These are phyloP conservation scores for Fomitopsis serialis DNA, from an alignment of 768 basidiomycete genomes.

Conservation along the genomic window DNA sequence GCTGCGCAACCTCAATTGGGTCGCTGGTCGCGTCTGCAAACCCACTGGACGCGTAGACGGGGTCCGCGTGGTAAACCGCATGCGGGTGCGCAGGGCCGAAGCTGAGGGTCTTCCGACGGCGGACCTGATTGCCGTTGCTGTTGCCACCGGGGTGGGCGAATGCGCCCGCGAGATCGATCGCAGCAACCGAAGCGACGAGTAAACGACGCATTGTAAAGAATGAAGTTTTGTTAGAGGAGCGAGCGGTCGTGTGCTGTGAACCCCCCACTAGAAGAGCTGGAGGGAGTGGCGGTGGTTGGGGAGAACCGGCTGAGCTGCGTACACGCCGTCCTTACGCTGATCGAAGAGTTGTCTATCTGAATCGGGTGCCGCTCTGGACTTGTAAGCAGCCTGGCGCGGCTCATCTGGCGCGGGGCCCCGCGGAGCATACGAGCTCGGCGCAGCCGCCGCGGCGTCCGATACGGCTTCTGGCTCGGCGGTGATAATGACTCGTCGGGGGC, in stretches of 20 bases:
- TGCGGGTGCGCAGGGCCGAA: slow-evolving; percentile 85
- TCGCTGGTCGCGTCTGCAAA: slow-evolving; percentile 23
- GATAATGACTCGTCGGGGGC: too few relatives aligned
- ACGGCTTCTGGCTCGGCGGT: too few relatives aligned
- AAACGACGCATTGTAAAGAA: slow-evolving; percentile 52
- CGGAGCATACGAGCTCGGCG: too few relatives aligned
- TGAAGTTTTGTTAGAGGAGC: not conserved
- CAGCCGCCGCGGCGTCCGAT: too few relatives aligned
- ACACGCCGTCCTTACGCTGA: slow-evolving; percentile 11
- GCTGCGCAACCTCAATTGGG: slow-evolving; percentile 56
- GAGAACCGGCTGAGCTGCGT: slow-evolving; percentile 6
- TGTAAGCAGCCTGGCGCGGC: too few relatives aligned
- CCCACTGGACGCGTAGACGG: slow-evolving; percentile 29
- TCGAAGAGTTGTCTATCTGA: too few relatives aligned
- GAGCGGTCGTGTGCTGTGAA: slow-evolving; percentile 8
- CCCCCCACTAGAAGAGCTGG: not conserved
- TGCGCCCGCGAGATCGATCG: slow-evolving; percentile 56
- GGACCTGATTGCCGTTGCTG: slow-evolving; percentile 16
- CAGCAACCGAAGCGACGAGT: slow-evolving; percentile 54
- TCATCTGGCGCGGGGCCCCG: too few relatives aligned
- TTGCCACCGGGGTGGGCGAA: slow-evolving; percentile 37
- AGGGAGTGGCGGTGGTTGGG: slow-evolving; percentile 15
- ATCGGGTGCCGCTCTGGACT: too few relatives aligned
- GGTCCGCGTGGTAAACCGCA: slow-evolving; percentile 54
- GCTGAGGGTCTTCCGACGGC: slow-evolving; percentile 77